Base-by-base conservation (phyloP, 495 filamentous ascomycete genomes). In the Daldinia grandis region DNA sequence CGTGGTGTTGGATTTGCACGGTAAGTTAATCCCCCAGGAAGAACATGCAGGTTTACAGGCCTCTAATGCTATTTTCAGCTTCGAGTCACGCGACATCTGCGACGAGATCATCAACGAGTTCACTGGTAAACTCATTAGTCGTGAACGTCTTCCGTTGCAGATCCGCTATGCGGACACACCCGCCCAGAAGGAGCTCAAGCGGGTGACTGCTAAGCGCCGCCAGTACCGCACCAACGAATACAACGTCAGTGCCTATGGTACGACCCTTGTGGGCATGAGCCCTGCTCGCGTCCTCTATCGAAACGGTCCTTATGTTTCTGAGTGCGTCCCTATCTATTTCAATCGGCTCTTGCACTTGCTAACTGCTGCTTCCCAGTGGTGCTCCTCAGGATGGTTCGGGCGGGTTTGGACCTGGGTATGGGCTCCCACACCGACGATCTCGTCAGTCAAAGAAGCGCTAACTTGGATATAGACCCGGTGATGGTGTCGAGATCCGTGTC, bases 1-100 rank as follows among this genome's bases (percentile, higher is more conserved):
- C 95, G 95, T 76, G 95, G 96, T 76, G 95, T 98, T 66, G 95
- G 95, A 27, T 99, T 99, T 81, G 96, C 95, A 76, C 89, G 95
- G 95, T 97, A 80, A 78, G 86, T 81, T 42, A 21, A 31, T 7
- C 49, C 27, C 28, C 9, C 17, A 3, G 7, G 27, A 24, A 19
- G n/a, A 25, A 17, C 33, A 38, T 74, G 56, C 30, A 31, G 14
- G 7, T 27, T 30, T 14, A 21, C 9, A 27, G 21, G 44, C 5
- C 24, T 40, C 80, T 81, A 62, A 81, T 65, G 53, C 17, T 59
- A 31, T 1, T 31, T 4, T 30, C 66, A 96, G 92, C 1, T 99
- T 99, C 74, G 93, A 97, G 76, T 86, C 83, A 63, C 95, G 93
- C 35, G 91, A 95, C 0, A 86, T 93, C 60, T 98, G 95, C 64